Percentiles rank a stretch among this genome's conserved stretches.
Conservation (phyloP, 441 rosid genomes). For the Jatropha podagrica region DNA sequence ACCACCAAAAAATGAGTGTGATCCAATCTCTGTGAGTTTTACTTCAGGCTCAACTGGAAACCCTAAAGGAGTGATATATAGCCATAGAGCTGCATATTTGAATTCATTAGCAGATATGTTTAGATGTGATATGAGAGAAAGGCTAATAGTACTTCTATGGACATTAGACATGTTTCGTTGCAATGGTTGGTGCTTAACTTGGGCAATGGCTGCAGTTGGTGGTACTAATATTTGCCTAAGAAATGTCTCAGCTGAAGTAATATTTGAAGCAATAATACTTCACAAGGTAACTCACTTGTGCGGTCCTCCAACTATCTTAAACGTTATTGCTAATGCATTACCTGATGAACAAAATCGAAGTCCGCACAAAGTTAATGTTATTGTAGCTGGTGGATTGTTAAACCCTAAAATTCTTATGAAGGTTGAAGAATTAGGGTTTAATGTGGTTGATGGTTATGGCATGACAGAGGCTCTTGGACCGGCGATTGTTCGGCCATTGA, state of each 20-base stretch:
- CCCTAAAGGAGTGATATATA: slow-evolving; percentile 59
- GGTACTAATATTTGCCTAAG: slow-evolving; percentile 52
- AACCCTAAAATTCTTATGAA: slow-evolving; percentile 21
- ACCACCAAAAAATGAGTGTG: slow-evolving; percentile 38
- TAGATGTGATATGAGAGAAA: slow-evolving; percentile 33
- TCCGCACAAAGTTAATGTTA: slow-evolving; percentile 28
- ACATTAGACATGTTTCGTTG: slow-evolving; percentile 69
- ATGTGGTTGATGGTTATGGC: slow-evolving; percentile 48
- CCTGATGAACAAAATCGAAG: slow-evolving; percentile 8
- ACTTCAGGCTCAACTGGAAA: slow-evolving; percentile 67
- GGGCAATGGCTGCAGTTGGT: slow-evolving; percentile 60
- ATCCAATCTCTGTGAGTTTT: slow-evolving; percentile 53
- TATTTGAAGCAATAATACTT: slow-evolving; percentile 35
- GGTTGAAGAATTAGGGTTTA: slow-evolving; percentile 49
- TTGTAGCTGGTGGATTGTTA: slow-evolving; percentile 46
- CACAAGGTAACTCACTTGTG: slow-evolving; percentile 51
- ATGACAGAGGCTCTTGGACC: slow-evolving; percentile 66
- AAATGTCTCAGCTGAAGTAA: slow-evolving; percentile 27
- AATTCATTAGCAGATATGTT: slow-evolving; percentile 47
- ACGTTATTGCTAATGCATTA: slow-evolving; percentile 34
- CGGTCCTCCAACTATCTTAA: slow-evolving; percentile 46
- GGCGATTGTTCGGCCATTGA: slow-evolving; percentile 38
- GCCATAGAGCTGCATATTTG: slow-evolving; percentile 56
- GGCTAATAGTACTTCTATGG: slow-evolving; percentile 51
- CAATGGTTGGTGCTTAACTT: slow-evolving; percentile 63